A percentile compares a stretch with the other conserved stretches of the same genome.
Evolutionary conservation across 148 eudicot species (phyloP).

Genomic region (Spergularia marina): DNA sequence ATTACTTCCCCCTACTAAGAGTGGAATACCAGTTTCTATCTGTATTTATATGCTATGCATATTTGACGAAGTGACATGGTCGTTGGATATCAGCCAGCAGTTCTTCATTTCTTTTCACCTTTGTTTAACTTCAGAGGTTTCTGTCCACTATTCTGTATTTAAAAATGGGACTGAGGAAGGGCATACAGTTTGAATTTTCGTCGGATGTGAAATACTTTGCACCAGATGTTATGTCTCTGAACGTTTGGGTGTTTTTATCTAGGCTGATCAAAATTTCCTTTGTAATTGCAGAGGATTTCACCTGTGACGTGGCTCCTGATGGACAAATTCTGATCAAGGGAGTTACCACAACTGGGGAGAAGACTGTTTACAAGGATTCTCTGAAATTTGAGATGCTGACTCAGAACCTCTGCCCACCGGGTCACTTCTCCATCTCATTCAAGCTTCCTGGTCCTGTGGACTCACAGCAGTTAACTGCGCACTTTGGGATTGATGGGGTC

Average conservation of each 20-base stretch:
- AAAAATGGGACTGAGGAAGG: neutral
- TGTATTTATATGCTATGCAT: neutral
- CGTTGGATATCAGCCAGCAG: neutral
- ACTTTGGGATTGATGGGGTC: constrained; percentile 54
- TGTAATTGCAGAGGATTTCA: constrained; percentile 42
- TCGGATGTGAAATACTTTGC: neutral
- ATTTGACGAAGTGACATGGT: neutral
- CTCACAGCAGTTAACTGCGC: constrained; percentile 28
- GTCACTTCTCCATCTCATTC: constrained; percentile 56
- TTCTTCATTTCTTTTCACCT: neutral
- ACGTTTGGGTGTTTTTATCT: neutral
- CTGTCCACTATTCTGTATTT: neutral
- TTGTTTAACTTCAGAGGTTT: neutral
- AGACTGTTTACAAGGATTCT: constrained; percentile 35
- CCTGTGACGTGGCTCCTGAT: constrained; percentile 47
- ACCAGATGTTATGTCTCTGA: neutral
- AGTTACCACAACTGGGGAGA: constrained; percentile 57
- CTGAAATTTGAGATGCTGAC: constrained; percentile 59
- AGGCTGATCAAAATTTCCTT: constrained; percentile 6
- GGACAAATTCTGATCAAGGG: constrained; percentile 54
- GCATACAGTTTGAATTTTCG: neutral
- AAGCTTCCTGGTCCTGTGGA: constrained; percentile 66
- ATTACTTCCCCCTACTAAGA: no score
- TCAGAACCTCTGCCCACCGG: constrained; percentile 65
- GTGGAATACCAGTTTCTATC: no score